phyloP scores from a whole-genome alignment of 2,329 filamentous ascomycete species.

The Sclerotinia nivalis region DNA sequence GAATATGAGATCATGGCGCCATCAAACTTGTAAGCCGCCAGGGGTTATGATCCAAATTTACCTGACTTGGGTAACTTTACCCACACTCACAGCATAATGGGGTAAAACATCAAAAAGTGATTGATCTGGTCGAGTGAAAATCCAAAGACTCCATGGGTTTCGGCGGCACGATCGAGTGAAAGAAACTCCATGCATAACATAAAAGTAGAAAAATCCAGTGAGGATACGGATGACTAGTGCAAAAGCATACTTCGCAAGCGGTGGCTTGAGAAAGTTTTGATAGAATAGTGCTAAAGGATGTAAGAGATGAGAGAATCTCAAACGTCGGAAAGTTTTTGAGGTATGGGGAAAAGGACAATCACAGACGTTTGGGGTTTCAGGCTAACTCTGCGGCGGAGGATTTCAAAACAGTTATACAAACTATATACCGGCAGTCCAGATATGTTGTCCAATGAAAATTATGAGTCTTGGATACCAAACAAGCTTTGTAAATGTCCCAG shows the following conservation, averaged over 20 bases:
- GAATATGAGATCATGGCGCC: constrained; percentile 33
- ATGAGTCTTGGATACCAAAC: not conserved
- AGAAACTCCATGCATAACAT: constrained; percentile 19
- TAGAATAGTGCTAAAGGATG: not conserved
- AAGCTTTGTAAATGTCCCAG: not conserved
- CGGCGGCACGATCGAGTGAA: not conserved
- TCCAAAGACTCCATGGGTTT: not conserved
- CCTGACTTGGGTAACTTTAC: not conserved
- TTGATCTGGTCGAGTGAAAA: not conserved
- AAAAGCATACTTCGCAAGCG: not conserved
- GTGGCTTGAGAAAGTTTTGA: not conserved
- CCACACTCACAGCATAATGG: not conserved
- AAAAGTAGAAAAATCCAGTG: not conserved
- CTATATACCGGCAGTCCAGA: not conserved
- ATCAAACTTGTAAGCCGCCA: constrained; percentile 20
- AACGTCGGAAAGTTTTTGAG: constrained; percentile 2
- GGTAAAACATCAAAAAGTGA: not conserved
- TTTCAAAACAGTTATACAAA: not conserved
- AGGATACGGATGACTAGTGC: not conserved
- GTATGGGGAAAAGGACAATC: constrained; percentile 6
- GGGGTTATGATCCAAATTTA: constrained; percentile 14
- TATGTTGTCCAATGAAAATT: not conserved
- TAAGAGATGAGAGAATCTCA: constrained; percentile 20
- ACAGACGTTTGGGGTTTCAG: constrained; percentile 18
- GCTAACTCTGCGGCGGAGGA: constrained; percentile 1